A percentile compares a stretch with the other conserved stretches of the same genome.
These are phyloP conservation scores for Arabis alpina DNA, from an alignment of 345 rosid genomes.

Conservation along the genomic window DNA sequence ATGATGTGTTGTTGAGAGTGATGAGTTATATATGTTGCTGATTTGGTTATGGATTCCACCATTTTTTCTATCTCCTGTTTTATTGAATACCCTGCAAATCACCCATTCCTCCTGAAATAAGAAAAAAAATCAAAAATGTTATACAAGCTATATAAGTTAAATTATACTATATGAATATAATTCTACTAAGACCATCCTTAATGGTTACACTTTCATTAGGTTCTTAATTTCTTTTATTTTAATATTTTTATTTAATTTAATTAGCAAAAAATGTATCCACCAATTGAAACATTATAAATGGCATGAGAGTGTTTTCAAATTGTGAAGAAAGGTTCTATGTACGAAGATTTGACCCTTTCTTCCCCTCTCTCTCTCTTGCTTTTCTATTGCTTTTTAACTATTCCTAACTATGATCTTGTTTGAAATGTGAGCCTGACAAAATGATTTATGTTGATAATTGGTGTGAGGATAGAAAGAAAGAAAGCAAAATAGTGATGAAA, in stretches of 20 bases:
- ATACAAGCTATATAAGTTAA: neutral
- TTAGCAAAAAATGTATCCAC: too few relatives aligned
- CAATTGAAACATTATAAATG: too few relatives aligned
- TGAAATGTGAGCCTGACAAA: constrained; percentile 37
- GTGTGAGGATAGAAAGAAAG: neutral
- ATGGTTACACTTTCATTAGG: too few relatives aligned
- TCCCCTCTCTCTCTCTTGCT: too few relatives aligned
- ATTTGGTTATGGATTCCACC: constrained; percentile 49
- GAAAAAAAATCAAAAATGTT: neutral
- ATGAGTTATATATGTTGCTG: constrained; percentile 34
- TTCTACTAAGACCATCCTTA: too few relatives aligned
- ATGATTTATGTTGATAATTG: constrained; percentile 9
- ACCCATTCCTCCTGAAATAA: constrained; percentile 89
- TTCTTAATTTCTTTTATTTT: too few relatives aligned
- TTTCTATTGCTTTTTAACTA: too few relatives aligned
- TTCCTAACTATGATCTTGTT: constrained; percentile 25
- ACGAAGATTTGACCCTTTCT: too few relatives aligned
- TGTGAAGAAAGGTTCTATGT: too few relatives aligned
- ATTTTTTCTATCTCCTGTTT: constrained; percentile 69
- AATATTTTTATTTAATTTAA: too few relatives aligned
- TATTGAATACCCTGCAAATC: constrained; percentile 85
- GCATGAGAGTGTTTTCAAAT: too few relatives aligned
- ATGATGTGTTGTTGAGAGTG: constrained; percentile 36
- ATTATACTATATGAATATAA: neutral
- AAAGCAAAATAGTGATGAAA: constrained; percentile 32